Evolutionary conservation across 805 yeast genomes (phyloP), one percentile per base, ranked within the genome.

Genomic region (Cyberlindnera lachancei): DNA sequence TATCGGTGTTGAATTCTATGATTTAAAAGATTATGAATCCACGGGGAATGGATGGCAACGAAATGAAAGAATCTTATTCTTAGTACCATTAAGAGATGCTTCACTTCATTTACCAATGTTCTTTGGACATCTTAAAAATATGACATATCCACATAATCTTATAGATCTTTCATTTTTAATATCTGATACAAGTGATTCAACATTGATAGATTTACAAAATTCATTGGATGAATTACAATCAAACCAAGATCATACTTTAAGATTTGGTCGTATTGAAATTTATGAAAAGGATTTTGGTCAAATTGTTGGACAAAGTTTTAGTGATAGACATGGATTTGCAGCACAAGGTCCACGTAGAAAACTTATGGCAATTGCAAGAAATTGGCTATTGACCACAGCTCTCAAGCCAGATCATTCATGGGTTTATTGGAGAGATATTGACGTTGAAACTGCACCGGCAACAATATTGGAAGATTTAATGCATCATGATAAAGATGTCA

Each of bases 371-470:
- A 69, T 87, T 37, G 96, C 96, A 6, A 70, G 97, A 55, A 90
- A 90, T 57, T 90, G 97, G 97, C 63, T 90, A 26, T 73, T 87
- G 53, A 64, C 90, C 1, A 86, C 81, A 6, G 94, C 95, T 2
- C 58, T 90, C 30, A 79, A 78, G 55, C 96, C 97, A 1, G 78
- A 90, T 55, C 97, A 90, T 55, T 77, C 94, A 7, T 87, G 88
- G 82, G 96, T 90, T 7, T 87, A 88, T 56, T 90, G 97, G 97
- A 68, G 97, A 58, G 97, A 90, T 62, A 95, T 92, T 10, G 97
- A 90, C 58, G 95, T 90, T n/a, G 95, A 88, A 55, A 78, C 88
- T 0, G 75, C 81, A 19, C 94, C 96, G 5, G 68, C 78, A 1
- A 79, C 95, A 1, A 75, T 88, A 39, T 58, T 88, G 40, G 95